Evolutionary conservation across 306 rosid genomes (phyloP).

Genomic region (Malus sieversii): DNA sequence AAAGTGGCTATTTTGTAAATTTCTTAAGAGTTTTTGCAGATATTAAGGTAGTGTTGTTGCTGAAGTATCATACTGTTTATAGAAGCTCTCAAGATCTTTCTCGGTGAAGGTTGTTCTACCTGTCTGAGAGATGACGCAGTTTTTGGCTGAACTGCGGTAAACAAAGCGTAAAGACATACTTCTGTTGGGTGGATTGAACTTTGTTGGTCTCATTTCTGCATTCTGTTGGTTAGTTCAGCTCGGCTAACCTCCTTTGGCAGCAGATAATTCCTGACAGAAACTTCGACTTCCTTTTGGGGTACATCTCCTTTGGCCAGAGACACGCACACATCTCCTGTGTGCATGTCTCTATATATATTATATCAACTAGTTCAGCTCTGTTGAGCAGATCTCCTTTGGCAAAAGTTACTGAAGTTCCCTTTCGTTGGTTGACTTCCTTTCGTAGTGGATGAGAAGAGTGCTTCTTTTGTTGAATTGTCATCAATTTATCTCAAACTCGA

Average conservation of each 20-base stretch:
- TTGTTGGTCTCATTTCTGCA: slow-evolving; percentile 13
- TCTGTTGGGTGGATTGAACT: slow-evolving; percentile 25
- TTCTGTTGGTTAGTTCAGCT: slow-evolving; percentile 22
- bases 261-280: slow-evolving; percentile 12
- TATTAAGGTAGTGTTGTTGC: neutral
- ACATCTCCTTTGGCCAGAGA: neutral
- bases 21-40: neutral
- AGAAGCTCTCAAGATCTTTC: slow-evolving; percentile 5
- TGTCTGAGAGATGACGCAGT: slow-evolving; percentile 9
- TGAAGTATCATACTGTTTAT: neutral
- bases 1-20: slow-evolving; percentile 1
- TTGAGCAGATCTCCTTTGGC: slow-evolving; percentile 93
- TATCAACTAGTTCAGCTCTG: slow-evolving; percentile 23
- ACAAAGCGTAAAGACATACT: slow-evolving; percentile 26
- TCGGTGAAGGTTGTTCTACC: slow-evolving; percentile 4
- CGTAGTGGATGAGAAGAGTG: slow-evolving; percentile 16
- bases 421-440: slow-evolving; percentile 33
- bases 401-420: slow-evolving; percentile 32
- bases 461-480: slow-evolving; percentile 15
- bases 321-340: slow-evolving; percentile 10
- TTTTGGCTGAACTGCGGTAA: slow-evolving; percentile 22
- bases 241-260: slow-evolving; percentile 21
- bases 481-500: slow-evolving; percentile 18
- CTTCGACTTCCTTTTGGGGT: slow-evolving; percentile 42
- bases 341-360: neutral